Conservation (phyloP, 805 yeast genomes). For the Saccharomycopsis oosterbeekiorum region DNA sequence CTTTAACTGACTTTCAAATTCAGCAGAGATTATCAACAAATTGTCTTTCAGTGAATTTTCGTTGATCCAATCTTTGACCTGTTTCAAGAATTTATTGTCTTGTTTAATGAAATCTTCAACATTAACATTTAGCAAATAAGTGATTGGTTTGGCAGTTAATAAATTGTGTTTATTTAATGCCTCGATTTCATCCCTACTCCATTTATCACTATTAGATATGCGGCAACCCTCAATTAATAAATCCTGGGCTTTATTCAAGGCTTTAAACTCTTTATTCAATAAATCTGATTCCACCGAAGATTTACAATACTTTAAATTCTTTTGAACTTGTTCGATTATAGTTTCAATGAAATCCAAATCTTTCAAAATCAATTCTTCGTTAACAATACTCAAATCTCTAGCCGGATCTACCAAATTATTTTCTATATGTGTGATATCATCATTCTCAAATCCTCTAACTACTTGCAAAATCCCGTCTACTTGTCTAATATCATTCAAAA, state of each 20-base stretch:
- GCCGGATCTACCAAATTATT: constrained; percentile 56
- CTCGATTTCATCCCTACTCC: constrained; percentile 57
- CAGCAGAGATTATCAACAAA: constrained; percentile 60
- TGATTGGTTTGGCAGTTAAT: constrained; percentile 83
- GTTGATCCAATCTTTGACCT: constrained; percentile 56
- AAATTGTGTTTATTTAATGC: constrained; percentile 62
- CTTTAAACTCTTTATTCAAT: constrained; percentile 30
- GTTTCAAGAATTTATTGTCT: constrained; percentile 39
- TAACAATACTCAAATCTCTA: constrained; percentile 65
- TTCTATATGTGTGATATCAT: constrained; percentile 69
- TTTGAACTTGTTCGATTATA: constrained; percentile 41
- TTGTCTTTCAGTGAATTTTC: constrained; percentile 57
- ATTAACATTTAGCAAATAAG: constrained; percentile 64
- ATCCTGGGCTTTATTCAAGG: constrained; percentile 32
- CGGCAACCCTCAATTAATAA: constrained; percentile 54
- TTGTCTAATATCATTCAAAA: constrained; percentile 65
- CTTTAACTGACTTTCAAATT: constrained; percentile 34
- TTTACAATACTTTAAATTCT: constrained; percentile 32
- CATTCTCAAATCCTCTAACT: constrained; percentile 65
- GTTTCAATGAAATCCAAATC: constrained; percentile 64
- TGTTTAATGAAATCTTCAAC: constrained; percentile 54
- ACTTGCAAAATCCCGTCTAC: constrained; percentile 79
- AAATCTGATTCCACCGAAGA: constrained; percentile 38
- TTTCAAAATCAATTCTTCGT: constrained; percentile 66
- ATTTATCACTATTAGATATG: constrained; percentile 47